Percentiles rank a stretch among this genome's conserved stretches.
Evolutionary conservation across 768 basidiomycete species (phyloP).

Genomic region (Amanita pseudoporphyria): DNA sequence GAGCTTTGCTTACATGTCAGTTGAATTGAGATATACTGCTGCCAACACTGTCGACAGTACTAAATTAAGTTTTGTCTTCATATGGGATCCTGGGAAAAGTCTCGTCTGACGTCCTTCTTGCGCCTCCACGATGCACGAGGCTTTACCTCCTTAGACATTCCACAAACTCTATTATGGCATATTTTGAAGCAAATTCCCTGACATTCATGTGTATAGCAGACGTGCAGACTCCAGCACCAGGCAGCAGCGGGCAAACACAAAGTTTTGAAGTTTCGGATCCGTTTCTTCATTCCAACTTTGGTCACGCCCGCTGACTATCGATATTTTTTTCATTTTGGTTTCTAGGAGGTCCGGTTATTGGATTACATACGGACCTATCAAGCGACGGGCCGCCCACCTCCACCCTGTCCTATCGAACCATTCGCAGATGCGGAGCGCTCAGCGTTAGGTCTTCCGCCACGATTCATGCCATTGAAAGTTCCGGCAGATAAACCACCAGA

Average conservation of each 20-base stretch:
- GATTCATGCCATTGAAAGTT: slow-evolving; percentile 34
- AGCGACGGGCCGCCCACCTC: slow-evolving; percentile 36
- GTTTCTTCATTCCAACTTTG: neutral
- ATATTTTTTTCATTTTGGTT: too few relatives aligned
- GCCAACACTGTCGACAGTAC: too few relatives aligned
- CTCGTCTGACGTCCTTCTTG: too few relatives aligned
- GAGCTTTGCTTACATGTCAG: too few relatives aligned
- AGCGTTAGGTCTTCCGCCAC: slow-evolving; percentile 36
- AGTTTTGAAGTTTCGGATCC: slow-evolving; percentile 20
- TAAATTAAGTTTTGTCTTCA: too few relatives aligned
- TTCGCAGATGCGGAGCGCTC: slow-evolving; percentile 31
- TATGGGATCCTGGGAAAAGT: too few relatives aligned
- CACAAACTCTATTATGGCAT: neutral
- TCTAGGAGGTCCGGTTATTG: slow-evolving; percentile 43
- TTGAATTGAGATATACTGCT: too few relatives aligned
- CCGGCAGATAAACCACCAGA: neutral
- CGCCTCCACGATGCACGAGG: too few relatives aligned
- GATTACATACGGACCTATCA: slow-evolving; percentile 46
- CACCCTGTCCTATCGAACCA: slow-evolving; percentile 38
- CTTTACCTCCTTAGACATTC: too few relatives aligned
- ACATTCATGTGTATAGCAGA: slow-evolving; percentile 4
- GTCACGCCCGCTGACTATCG: neutral
- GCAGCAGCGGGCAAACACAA: slow-evolving; percentile 11
- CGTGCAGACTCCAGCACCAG: slow-evolving; percentile 11
- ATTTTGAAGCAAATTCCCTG: neutral